Conservation (phyloP, 1,284 basidiomycete genomes). For the Ceratorhiza oryzae-sativae region DNA sequence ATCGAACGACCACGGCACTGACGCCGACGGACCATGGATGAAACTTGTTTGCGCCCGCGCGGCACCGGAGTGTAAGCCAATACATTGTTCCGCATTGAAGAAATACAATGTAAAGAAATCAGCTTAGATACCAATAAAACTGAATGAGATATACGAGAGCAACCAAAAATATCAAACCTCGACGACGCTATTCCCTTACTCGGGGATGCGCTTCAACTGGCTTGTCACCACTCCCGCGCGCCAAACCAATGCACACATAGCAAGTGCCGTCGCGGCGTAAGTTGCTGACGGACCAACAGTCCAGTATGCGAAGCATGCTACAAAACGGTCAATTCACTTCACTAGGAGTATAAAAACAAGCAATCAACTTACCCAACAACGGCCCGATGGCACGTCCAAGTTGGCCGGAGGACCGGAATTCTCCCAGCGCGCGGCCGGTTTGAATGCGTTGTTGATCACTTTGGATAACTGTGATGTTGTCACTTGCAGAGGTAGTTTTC, state of each 20-base stretch:
- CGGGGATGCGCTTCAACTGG: neutral
- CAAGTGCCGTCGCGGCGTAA: conserved; percentile 69
- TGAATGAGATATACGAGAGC: neutral
- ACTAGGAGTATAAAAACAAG: conserved; percentile 7
- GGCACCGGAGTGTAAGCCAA: no score
- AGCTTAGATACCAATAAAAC: neutral
- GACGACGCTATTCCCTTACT: neutral
- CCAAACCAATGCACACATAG: conserved; percentile 57
- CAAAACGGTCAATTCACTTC: conserved; percentile 24
- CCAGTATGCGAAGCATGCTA: conserved; percentile 87
- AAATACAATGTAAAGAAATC: neutral
- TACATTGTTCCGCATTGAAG: neutral
- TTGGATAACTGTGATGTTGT: neutral
- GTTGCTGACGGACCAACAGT: conserved; percentile 80
- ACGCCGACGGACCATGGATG: neutral
- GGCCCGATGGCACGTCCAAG: conserved; percentile 89
- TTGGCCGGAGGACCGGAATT: conserved; percentile 87
- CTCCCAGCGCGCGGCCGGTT: conserved; percentile 81
- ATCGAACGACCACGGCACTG: neutral
- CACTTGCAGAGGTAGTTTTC: neutral
- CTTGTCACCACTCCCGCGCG: conserved; percentile 13
- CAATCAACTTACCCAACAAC: conserved; percentile 65
- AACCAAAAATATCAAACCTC: neutral
- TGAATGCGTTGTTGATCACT: conserved; percentile 53
- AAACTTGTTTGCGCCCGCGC: no score